Base-by-base conservation (phyloP, 768 basidiomycete genomes). In the Phylloporus arenicola region DNA sequence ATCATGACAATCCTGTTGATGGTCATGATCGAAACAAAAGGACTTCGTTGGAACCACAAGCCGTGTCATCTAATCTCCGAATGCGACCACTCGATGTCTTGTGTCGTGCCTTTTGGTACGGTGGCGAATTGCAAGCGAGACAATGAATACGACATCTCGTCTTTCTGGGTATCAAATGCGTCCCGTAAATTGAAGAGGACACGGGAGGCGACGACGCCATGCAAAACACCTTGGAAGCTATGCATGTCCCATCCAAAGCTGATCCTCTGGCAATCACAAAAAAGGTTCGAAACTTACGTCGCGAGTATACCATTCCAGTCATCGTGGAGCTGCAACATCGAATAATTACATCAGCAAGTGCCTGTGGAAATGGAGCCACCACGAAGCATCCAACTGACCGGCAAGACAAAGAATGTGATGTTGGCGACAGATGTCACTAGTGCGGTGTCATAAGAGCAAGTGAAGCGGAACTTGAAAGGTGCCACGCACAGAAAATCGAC, bases 221-320 rank as follows among this genome's bases (percentile, higher is more conserved):
- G 52, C 12, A 47, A 27, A 4, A 54, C 39, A 13, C 38, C 46
- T 35, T 55, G 57, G 20, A 58, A 58, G 9, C 52, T 57, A 7
- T 35, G 3, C 13, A 16, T 4, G 11, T 6, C 13, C 13, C 22
- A 3, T 6, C 14, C 0, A 9, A n/a, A 10, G 6, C 5, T 27
- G 25, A 43, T n/a, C 25, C 19, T 43, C n/a, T 27, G 41, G 22
- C 3, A 27, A 14, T 17, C 41, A n/a, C 6, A n/a, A 6, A 10
- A 27, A 9, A 43, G 4, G 16, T 3, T 13, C 16, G 22, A 10
- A 24, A 43, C 41, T n/a, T 29, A 29, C 41, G 16, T 29, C 29
- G 27, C 10, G n/a, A 43, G 41, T 29, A 43, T 17, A 8, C 41
- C 41, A 29, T 29, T 43, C 40, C 40, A 42, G 14, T 24, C 40